Evolutionary conservation across 2,329 filamentous ascomycete genomes (phyloP).

Genomic region (Whalleya microplaca): DNA sequence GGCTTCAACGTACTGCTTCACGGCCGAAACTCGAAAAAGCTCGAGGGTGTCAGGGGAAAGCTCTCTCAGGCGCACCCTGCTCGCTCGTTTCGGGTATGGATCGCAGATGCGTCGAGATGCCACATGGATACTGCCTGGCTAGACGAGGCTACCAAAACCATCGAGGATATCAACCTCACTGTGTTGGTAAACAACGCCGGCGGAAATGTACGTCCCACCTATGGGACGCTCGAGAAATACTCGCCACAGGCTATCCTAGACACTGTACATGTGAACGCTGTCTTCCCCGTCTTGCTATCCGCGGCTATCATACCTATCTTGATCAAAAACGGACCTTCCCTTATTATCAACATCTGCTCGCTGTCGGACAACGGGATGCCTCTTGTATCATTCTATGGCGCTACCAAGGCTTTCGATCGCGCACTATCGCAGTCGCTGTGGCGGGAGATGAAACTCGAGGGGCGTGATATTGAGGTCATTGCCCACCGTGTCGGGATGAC

Average conservation of each 20-base stretch:
- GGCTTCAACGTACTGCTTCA: slow-evolving; percentile 63
- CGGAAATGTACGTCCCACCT: slow-evolving; percentile 37
- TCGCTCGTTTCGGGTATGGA: slow-evolving; percentile 43
- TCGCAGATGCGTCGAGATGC: slow-evolving; percentile 46
- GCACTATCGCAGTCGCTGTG: slow-evolving; percentile 44
- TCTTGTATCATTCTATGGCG: slow-evolving; percentile 49
- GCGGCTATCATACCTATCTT: slow-evolving; percentile 50
- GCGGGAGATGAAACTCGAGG: slow-evolving; percentile 44
- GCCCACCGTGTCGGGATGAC: slow-evolving; percentile 25
- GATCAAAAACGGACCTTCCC: slow-evolving; percentile 41
- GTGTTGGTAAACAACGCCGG: slow-evolving; percentile 63
- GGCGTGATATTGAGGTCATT: slow-evolving; percentile 15
- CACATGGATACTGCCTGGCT: background rate
- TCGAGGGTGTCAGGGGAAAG: slow-evolving; percentile 44
- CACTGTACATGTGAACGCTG: slow-evolving; percentile 51
- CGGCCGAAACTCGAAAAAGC: slow-evolving; percentile 55
- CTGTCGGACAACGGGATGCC: slow-evolving; percentile 50
- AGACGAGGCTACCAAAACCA: slow-evolving; percentile 11
- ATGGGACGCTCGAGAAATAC: slow-evolving; percentile 40
- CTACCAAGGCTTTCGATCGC: slow-evolving; percentile 50
- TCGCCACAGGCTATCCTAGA: slow-evolving; percentile 42
- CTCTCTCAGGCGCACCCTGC: slow-evolving; percentile 46
- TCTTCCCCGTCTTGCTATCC: slow-evolving; percentile 55
- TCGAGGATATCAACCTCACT: slow-evolving; percentile 47
- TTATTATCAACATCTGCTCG: slow-evolving; percentile 57